A percentile compares a stretch with the other conserved stretches of the same genome.
phyloP scores from a whole-genome alignment of 805 yeast genomes.

The Zygoascus biomembranicola region DNA sequence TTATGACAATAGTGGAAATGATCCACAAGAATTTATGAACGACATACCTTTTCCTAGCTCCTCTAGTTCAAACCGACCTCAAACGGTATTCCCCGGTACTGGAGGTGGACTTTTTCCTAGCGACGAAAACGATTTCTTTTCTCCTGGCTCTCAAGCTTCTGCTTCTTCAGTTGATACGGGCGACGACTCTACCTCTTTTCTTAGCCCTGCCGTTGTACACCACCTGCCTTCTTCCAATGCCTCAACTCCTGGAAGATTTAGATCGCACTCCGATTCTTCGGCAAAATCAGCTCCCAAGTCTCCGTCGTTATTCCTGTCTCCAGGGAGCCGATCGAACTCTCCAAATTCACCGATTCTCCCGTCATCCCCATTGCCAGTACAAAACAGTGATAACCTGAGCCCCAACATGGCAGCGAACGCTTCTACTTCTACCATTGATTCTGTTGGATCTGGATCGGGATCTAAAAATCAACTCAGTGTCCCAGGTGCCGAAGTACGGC shows the following conservation, averaged over 20 bases:
- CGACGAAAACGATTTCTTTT: background rate
- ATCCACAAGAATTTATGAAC: conserved; percentile 1
- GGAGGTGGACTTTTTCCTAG: background rate
- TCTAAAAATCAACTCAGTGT: background rate
- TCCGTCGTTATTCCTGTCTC: background rate
- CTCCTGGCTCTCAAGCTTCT: background rate
- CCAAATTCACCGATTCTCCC: background rate
- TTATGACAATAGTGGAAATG: background rate
- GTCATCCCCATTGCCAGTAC: background rate
- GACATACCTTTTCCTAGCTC: background rate
- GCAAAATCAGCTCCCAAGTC: background rate
- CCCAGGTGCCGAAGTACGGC: background rate
- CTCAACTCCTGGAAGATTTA: background rate
- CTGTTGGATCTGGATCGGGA: background rate
- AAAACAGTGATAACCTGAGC: background rate
- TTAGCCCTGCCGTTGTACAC: background rate
- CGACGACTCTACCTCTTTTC: conserved; percentile 1
- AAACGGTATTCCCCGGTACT: background rate
- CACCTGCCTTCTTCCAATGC: background rate
- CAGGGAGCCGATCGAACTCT: conserved; percentile 2
- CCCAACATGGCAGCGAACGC: background rate
- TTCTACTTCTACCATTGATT: background rate
- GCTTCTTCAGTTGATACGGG: background rate
- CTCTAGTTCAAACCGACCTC: background rate
- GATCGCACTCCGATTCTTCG: conserved; percentile 11